phyloP scores from a whole-genome alignment of 768 basidiomycete species.

The Amanita brunnescens region DNA sequence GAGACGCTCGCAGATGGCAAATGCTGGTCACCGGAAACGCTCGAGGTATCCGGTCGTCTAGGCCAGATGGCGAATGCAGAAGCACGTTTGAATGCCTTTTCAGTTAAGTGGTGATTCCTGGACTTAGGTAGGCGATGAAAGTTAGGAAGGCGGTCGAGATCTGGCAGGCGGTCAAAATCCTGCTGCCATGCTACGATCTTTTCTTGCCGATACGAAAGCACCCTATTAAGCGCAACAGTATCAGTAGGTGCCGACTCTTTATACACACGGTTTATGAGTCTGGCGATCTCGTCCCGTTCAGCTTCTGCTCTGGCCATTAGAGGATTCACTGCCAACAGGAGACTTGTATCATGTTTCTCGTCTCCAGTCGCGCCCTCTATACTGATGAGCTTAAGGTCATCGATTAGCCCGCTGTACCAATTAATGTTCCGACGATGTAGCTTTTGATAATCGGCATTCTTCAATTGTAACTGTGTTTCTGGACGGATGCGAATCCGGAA shows the following conservation, averaged over 20 bases:
- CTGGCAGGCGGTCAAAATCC: slow-evolving; percentile 81
- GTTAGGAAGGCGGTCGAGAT: no score
- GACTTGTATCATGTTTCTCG: slow-evolving; percentile 54
- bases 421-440: slow-evolving; percentile 60
- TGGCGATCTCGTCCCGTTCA: slow-evolving; percentile 65
- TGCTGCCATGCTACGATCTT: slow-evolving; percentile 95
- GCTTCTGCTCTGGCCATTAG: slow-evolving; percentile 67
- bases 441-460: slow-evolving; percentile 83
- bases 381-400: slow-evolving; percentile 68
- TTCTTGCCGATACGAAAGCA: slow-evolving; percentile 83
- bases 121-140: slow-evolving; percentile 79
- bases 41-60: slow-evolving; percentile 44
- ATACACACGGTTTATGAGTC: slow-evolving; percentile 72
- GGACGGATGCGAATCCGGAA: slow-evolving; percentile 79
- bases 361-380: slow-evolving; percentile 78
- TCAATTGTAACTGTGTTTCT: slow-evolving; percentile 81
- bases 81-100: slow-evolving; percentile 41
- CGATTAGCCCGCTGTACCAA: slow-evolving; percentile 71
- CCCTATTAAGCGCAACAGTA: slow-evolving; percentile 79
- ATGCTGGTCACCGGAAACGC: slow-evolving; percentile 44
- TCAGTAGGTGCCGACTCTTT: slow-evolving; percentile 73
- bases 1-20: slow-evolving; percentile 60
- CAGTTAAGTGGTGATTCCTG: slow-evolving; percentile 39
- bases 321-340: slow-evolving; percentile 53
- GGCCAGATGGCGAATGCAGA: slow-evolving; percentile 74